Conservation (phyloP, 1,139 yeast species). For the Yamadazyma aaseri region DNA sequence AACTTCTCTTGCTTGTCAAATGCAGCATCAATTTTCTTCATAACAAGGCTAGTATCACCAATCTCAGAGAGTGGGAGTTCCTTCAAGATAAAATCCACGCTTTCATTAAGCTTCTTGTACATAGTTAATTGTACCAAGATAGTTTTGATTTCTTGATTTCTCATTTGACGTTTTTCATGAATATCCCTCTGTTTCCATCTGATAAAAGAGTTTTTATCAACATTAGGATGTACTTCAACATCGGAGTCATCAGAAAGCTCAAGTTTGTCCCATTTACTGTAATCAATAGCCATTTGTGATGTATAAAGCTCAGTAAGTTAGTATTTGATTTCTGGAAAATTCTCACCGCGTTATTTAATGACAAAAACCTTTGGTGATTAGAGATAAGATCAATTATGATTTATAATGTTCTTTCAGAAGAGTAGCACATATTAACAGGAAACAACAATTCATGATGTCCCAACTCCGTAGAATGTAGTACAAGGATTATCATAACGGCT, state of each 20-base stretch:
- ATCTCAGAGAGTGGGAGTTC: slow-evolving; percentile 40
- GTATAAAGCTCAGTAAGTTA: no score
- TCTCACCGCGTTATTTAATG: no score
- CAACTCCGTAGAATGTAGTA: no score
- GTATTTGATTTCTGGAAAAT: no score
- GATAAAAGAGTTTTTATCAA: slow-evolving; percentile 88
- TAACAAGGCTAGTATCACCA: slow-evolving; percentile 35
- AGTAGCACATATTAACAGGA: no score
- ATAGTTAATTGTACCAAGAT: slow-evolving; percentile 70
- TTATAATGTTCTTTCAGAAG: no score
- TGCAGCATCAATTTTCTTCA: slow-evolving; percentile 41
- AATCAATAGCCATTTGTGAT: slow-evolving; percentile 83
- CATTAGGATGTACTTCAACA: slow-evolving; percentile 96
- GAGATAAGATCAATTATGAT: no score
- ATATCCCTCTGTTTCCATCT: slow-evolving; percentile 97
- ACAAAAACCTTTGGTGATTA: no score
- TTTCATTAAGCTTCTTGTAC: slow-evolving; percentile 70
- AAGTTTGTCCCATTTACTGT: slow-evolving; percentile 96
- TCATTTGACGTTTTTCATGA: slow-evolving; percentile 84
- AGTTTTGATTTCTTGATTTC: slow-evolving; percentile 73
- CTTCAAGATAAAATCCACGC: slow-evolving; percentile 64
- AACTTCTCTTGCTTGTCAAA: slow-evolving; percentile 62
- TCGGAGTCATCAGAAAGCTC: slow-evolving; percentile 96
- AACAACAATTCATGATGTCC: no score
- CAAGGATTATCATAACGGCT: background rate